Evolutionary conservation across 805 yeast species (phyloP), one percentile per base, ranked within the genome.

Genomic region (Suhomyces sp.): DNA sequence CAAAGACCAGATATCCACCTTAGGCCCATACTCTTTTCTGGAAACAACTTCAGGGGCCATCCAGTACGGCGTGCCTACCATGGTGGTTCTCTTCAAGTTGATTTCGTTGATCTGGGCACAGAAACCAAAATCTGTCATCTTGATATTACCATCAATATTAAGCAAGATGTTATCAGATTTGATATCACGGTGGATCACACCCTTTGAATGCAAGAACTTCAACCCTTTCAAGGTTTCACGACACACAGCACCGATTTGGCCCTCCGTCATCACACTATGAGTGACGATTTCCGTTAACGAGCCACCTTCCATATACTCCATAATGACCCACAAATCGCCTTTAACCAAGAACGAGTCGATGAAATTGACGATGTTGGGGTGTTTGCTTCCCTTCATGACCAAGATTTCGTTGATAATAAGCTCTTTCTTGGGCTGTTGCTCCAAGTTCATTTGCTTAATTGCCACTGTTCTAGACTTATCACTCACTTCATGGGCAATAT

Each of bases 41-140:
- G 92, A 84, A 26, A 94, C 97, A 50, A 94, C 97, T 69, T 94
- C 99, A 1, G 99, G 99, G 0, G 99, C 99, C 99, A 94, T 94
- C 99, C 99, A 94, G 69, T 94, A 94, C 12, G 99, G 99, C 0
- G 99, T 94, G 13, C 99, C 99, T 15, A 94, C 99, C 96, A 94
- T 90, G 4, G 99, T 94, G 3, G 97, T 91, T 68, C 99, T 84
- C 69, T 93, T 92, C 51, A 88, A 76, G 58, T 88, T 87, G 51
- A 82, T 81, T 58, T 87, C 96, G 55, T 70, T 72, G 55, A 74
- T 75, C 70, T 92, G 96, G 0, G 99, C 99, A 73, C 99, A 94
- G 74, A 93, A 94, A 0, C 96, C 96, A 68, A 90, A 90, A 72
- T 94, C 99, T 0, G 99, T 94, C 67, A 94, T 78, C 71, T 94